phyloP scores from a whole-genome alignment of 23 red algal species.

The Chondrus crispus region DNA sequence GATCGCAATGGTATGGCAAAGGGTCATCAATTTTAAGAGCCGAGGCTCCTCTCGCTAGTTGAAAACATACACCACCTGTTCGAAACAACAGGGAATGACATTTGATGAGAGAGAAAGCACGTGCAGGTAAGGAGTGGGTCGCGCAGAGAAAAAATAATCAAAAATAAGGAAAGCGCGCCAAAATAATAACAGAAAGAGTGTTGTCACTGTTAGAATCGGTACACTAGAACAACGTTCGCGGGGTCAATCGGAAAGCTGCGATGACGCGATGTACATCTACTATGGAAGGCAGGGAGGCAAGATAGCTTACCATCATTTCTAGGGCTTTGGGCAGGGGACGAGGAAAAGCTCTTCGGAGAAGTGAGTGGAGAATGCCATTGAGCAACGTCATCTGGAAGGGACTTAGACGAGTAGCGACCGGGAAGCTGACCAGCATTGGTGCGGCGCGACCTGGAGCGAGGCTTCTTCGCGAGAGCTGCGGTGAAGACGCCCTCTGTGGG shows the following conservation, averaged over 20 bases:
- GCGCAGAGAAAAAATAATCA: no score
- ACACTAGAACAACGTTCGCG: no score
- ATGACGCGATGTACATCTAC: not conserved
- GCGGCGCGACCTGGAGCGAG: constrained; percentile 22
- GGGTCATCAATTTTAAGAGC: constrained; percentile 25
- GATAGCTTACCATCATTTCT: constrained; percentile 8
- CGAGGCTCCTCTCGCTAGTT: no score
- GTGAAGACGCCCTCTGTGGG: constrained; percentile 22
- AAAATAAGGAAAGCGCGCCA: no score
- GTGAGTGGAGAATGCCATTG: not conserved
- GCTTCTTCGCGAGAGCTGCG: constrained; percentile 32
- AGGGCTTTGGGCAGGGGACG: not conserved
- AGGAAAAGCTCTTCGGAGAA: not conserved
- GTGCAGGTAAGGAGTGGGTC: no score
- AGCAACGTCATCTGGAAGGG: constrained; percentile 5
- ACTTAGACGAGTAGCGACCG: constrained; percentile 33
- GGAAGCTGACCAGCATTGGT: constrained; percentile 59
- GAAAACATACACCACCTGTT: no score
- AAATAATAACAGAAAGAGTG: no score
- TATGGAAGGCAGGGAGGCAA: not conserved
- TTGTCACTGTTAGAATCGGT: no score
- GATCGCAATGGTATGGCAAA: constrained; percentile 26
- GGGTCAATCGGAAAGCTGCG: no score
- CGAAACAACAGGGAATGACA: no score
- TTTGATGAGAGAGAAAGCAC: no score